Percentiles rank a stretch among this genome's conserved stretches.
Conservation (phyloP, 2,329 filamentous ascomycete species). For the Dothistroma septosporum region DNA sequence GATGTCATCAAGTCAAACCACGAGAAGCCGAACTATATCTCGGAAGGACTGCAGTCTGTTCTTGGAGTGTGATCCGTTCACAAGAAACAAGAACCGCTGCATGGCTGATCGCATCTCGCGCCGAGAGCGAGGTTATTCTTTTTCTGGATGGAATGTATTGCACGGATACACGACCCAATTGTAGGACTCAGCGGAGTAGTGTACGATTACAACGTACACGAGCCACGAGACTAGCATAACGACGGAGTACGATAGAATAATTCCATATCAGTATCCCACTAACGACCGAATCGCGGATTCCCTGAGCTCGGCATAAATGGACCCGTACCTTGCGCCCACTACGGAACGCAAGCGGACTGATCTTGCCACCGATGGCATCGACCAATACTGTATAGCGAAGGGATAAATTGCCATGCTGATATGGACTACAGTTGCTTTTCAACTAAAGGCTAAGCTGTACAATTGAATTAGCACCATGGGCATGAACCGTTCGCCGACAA, state of each 20-base stretch:
- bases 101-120: too few species aligned
- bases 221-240: neutral
- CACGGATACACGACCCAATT: too few species aligned
- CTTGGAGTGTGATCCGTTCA: neutral
- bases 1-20: slow-evolving; percentile 37
- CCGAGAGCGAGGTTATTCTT: too few species aligned
- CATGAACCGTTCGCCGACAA: neutral
- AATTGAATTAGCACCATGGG: neutral
- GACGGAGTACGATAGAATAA: neutral
- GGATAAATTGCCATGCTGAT: neutral
- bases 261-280: too few species aligned
- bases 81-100: too few species aligned
- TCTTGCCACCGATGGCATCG: neutral
- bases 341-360: neutral
- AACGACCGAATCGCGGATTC: neutral
- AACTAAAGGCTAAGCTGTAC: too few species aligned
- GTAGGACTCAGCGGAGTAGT: too few species aligned
- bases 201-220: too few species aligned
- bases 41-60: neutral
- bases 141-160: too few species aligned
- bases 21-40: neutral
- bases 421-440: too few species aligned
- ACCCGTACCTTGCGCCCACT: neutral
- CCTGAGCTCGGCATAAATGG: neutral
- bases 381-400: neutral